A percentile compares a stretch with the other conserved stretches of the same genome.
Evolutionary conservation across 345 rosid species (phyloP).

Genomic region (Psidium friedrichsthalianum): DNA sequence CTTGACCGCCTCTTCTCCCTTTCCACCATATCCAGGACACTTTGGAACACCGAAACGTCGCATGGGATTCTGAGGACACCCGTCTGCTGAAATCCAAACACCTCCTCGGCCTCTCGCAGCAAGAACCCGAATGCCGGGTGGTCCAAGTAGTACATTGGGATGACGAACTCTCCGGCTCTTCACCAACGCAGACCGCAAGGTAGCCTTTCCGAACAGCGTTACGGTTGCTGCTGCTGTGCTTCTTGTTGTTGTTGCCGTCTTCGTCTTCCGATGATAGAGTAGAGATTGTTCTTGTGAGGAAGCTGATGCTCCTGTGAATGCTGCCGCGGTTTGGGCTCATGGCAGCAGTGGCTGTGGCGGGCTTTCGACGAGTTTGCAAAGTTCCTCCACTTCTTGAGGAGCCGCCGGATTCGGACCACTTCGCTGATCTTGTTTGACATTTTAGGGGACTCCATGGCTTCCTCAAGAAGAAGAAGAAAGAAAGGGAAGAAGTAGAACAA

Average conservation of each 20-base stretch:
- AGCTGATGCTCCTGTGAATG: conserved; percentile 30
- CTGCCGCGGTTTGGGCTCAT: not conserved
- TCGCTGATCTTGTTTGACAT: not conserved
- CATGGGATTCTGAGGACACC: conserved; percentile 68
- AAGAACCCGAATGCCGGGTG: conserved; percentile 55
- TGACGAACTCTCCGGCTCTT: conserved; percentile 50
- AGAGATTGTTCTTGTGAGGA: conserved; percentile 66
- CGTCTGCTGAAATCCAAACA: conserved; percentile 42
- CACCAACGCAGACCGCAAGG: conserved; percentile 70
- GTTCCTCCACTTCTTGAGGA: not conserved
- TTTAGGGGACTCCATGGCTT: not conserved
- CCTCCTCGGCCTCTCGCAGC: conserved; percentile 71
- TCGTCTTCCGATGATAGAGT: conserved; percentile 12
- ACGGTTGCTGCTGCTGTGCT: no score
- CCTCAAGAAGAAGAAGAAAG: not conserved
- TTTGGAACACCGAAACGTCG: conserved; percentile 26
- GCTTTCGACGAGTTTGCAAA: not conserved
- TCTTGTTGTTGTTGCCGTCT: not conserved
- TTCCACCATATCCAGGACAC: no score
- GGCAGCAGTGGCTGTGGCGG: not conserved
- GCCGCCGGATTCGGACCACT: not conserved
- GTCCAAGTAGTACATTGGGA: conserved; percentile 59
- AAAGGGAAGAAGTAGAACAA: not conserved
- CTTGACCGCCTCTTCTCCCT: not conserved
- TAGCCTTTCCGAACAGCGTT: conserved; percentile 37